Evolutionary conservation across 352 stramenopile genomes (phyloP), one percentile per base, ranked within the genome.

Genomic region (Pythium biforme): DNA sequence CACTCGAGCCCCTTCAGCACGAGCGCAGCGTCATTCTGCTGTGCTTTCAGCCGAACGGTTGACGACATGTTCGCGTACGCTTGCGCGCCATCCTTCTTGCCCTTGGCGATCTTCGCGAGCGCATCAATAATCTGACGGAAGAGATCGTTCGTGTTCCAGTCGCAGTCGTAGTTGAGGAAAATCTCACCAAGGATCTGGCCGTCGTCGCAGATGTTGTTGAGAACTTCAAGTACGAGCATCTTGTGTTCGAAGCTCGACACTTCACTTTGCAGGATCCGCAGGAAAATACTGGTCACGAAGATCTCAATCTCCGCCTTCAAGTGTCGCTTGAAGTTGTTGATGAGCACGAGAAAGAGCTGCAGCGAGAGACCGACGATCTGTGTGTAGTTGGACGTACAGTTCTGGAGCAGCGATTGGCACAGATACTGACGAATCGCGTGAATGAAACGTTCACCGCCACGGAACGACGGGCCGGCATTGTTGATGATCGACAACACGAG

Each of bases 81-180:
- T 22, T 78, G 66, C 8, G 73, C 71, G 19, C 66, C 47, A 22
- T 91, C 81, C 19, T 87, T 86, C 53, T 86, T 86, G 14, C 93
- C 94, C 72, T 98, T 97, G 11, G 96, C 93, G 15, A 99, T 88
- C 72, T 97, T 97, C 3, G 95, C 95, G 3, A 99, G 83, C 34
- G 96, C 93, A 60, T 98, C 81, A 0, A 99, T 88, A 66, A 99
- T 99, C 55, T 98, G 89, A 71, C 98, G 97, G 83, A 99, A 99
- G 33, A 99, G 75, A 71, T 99, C 95, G 31, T 97, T 95, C 1
- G 77, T 90, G 77, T 99, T 93, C 74, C 98, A 97, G 73, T 99
- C 97, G 66, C 97, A 99, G 70, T 99, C 98, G 77, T 99, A 99
- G 69, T 99, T 99, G 22, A 99, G 76, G 68, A 99, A 99, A 47